Percentiles rank a stretch among this genome's conserved stretches.
Conservation (phyloP, 805 yeast species). For the Ogataea pilisensis region DNA sequence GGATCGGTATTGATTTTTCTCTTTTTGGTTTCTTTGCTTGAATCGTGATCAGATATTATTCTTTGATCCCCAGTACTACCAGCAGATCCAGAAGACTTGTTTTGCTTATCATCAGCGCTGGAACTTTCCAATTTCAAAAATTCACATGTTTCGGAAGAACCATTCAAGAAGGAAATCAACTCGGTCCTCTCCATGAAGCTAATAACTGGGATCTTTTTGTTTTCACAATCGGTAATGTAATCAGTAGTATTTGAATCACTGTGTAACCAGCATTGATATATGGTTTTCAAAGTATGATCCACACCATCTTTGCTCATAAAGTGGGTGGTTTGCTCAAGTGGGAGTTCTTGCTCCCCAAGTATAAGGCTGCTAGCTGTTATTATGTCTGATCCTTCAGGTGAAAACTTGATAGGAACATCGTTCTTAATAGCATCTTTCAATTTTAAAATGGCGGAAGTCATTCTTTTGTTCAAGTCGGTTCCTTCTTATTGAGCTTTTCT, state of each 20-base stretch:
- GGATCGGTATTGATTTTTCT: constrained; percentile 42
- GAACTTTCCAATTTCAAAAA: constrained; percentile 36
- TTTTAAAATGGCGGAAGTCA: constrained; percentile 9
- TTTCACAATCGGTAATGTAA: constrained; percentile 70
- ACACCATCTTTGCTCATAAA: constrained; percentile 45
- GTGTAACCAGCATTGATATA: constrained; percentile 74
- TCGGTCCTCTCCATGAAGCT: constrained; percentile 85
- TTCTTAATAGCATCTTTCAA: constrained; percentile 17
- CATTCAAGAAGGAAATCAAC: constrained; percentile 74
- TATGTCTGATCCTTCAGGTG: constrained; percentile 17
- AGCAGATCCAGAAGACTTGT: neutral
- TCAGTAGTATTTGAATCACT: constrained; percentile 75
- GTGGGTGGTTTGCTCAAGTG: constrained; percentile 38
- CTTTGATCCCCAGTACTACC: neutral
- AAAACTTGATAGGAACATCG: constrained; percentile 8
- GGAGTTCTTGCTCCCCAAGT: constrained; percentile 14
- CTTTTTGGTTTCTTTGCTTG: constrained; percentile 9
- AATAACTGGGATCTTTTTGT: constrained; percentile 59
- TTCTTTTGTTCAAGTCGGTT: too few relatives aligned
- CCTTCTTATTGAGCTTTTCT: too few relatives aligned
- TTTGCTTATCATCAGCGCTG: neutral
- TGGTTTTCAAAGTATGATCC: constrained; percentile 49
- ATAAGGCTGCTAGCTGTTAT: constrained; percentile 16
- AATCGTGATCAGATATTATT: constrained; percentile 3
- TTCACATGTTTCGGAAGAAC: constrained; percentile 57